Evolutionary conservation across 2,329 filamentous ascomycete genomes (phyloP).

Genomic region (Claviceps monticola): DNA sequence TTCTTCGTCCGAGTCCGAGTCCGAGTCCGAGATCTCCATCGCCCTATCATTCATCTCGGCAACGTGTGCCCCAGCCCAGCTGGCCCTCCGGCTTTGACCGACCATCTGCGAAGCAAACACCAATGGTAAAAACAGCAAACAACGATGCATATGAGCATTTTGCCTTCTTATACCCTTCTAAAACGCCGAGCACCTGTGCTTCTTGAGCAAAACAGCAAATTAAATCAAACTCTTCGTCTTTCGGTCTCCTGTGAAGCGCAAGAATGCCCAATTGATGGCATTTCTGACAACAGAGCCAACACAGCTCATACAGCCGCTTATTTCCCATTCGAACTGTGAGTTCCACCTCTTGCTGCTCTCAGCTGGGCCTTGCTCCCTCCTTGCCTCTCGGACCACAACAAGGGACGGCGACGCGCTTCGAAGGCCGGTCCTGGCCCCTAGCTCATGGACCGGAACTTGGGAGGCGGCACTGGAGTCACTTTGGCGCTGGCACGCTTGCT

Average conservation of each 20-base stretch:
- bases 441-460: slow-evolving; percentile 10
- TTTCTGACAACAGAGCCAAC: neutral
- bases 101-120: neutral
- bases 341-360: neutral
- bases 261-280: too few relatives aligned
- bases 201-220: neutral
- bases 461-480: slow-evolving; percentile 15
- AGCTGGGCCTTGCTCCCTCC: neutral
- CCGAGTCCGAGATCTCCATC: too few relatives aligned
- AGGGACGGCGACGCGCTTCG: neutral
- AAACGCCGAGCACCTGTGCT: slow-evolving; percentile 6
- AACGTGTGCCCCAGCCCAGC: neutral
- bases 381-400: neutral
- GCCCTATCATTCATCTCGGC: neutral
- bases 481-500: slow-evolving; percentile 7
- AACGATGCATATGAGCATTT: neutral
- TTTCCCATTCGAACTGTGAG: neutral
- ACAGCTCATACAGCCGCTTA: neutral
- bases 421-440: slow-evolving; percentile 9
- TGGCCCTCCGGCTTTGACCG: neutral
- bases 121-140: neutral
- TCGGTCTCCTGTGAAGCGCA: neutral
- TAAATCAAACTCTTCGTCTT: neutral
- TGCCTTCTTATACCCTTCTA: neutral
- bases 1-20: too few relatives aligned